Evolutionary conservation across 2,329 filamentous ascomycete genomes (phyloP).

Genomic region (Penicillium rolfsii): DNA sequence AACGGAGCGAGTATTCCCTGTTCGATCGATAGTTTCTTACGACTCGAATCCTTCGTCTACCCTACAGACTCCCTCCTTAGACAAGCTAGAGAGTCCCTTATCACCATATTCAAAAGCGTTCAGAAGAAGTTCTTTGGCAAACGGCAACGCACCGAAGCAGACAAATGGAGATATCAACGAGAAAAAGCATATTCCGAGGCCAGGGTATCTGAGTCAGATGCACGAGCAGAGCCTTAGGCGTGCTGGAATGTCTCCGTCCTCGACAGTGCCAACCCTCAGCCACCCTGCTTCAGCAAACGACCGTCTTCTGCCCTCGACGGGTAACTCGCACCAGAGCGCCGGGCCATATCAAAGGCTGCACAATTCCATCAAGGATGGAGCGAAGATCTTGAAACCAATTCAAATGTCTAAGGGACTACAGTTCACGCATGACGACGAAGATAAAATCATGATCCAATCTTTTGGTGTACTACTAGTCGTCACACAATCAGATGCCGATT

Average conservation of each 20-base stretch:
- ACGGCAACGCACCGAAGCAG: slow-evolving; percentile 4
- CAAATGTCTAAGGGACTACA: slow-evolving; percentile 9
- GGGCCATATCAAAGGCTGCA: slow-evolving; percentile 1
- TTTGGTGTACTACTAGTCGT: slow-evolving; percentile 78
- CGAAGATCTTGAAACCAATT: slow-evolving; percentile 12
- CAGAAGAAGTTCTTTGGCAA: slow-evolving; percentile 1
- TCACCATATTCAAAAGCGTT: slow-evolving; percentile 25
- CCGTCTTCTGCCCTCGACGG: background rate
- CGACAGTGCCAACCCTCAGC: slow-evolving; percentile 1
- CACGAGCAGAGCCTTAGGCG: slow-evolving; percentile 11
- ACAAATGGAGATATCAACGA: background rate
- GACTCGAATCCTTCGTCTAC: slow-evolving; percentile 52
- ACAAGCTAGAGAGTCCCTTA: slow-evolving; percentile 24
- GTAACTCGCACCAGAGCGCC: background rate
- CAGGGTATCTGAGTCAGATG: slow-evolving; percentile 11
- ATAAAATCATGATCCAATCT: slow-evolving; percentile 70
- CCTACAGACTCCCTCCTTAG: slow-evolving; percentile 30
- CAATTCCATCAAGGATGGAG: slow-evolving; percentile 7
- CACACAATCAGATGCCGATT: slow-evolving; percentile 65
- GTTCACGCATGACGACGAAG: slow-evolving; percentile 57
- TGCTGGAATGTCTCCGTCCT: slow-evolving; percentile 1
- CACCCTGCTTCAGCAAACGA: background rate
- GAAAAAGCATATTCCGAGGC: background rate
- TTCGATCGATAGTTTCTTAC: slow-evolving; percentile 74
- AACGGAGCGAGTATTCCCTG: slow-evolving; percentile 73